Percentiles rank a stretch among this genome's conserved stretches.
These are phyloP conservation scores for Polytrichum commune DNA, from an alignment of 225 moss, liverwort and hornwort genomes.

Conservation along the genomic window DNA sequence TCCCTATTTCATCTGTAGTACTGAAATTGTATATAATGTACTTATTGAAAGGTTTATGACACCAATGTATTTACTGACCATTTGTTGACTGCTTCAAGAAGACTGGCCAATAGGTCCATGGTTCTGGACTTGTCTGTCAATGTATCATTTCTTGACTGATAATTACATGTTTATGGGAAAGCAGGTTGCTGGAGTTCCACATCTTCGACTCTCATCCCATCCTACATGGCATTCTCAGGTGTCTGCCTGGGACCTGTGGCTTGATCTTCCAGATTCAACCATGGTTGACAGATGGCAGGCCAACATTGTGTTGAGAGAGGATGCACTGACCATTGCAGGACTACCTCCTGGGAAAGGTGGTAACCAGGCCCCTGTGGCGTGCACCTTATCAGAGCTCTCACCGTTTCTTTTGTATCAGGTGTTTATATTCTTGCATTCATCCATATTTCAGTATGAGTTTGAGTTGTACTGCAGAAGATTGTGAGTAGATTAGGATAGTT, in stretches of 20 bases:
- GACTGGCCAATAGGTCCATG: too few species aligned
- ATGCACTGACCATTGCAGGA: conserved; percentile 69
- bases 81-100: too few species aligned
- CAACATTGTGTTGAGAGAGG: conserved; percentile 78
- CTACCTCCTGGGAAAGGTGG: conserved; percentile 48
- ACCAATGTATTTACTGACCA: too few species aligned
- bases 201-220: conserved; percentile 73
- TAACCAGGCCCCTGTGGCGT: conserved; percentile 49
- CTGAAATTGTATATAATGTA: too few species aligned
- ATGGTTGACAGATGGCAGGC: conserved; percentile 68
- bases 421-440: background rate
- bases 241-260: conserved; percentile 90
- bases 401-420: conserved; percentile 88
- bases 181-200: conserved; percentile 73
- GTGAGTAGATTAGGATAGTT: too few species aligned
- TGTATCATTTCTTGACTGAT: background rate
- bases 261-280: conserved; percentile 59
- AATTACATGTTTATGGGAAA: conserved; percentile 1
- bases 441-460: too few species aligned
- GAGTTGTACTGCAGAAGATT: too few species aligned
- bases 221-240: conserved; percentile 96
- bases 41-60: too few species aligned
- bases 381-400: conserved; percentile 74
- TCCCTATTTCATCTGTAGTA: too few species aligned
- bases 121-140: too few species aligned